Conservation (phyloP, 2,329 filamentous ascomycete genomes). For the Epichloe brachyelytri region DNA sequence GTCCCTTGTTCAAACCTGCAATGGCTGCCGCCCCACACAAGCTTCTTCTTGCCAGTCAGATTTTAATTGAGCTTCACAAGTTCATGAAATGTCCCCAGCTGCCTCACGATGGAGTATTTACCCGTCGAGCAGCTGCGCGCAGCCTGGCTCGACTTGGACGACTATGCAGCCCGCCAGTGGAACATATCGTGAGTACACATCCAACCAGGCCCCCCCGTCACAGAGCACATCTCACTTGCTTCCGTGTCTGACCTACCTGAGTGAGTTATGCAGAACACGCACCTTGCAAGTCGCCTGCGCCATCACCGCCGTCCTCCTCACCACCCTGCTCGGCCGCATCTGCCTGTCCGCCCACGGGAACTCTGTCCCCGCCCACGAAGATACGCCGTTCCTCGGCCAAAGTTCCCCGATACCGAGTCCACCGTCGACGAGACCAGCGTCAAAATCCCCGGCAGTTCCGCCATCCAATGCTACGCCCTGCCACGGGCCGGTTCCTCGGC, state of each 20-base stretch:
- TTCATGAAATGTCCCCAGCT: background rate
- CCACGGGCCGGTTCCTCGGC: conserved; percentile 74
- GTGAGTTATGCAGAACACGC: conserved; percentile 10
- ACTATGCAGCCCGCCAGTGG: conserved; percentile 1
- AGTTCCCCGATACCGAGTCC: conserved; percentile 39
- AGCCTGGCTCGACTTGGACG: conserved; percentile 3
- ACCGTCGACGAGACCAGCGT: conserved; percentile 47
- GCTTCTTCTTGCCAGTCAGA: background rate
- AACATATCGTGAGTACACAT: conserved; percentile 6
- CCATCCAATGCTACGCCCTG: conserved; percentile 76
- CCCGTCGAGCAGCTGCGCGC: conserved; percentile 2
- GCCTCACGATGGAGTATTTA: background rate
- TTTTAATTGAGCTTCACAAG: background rate
- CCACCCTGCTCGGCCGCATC: conserved; percentile 18
- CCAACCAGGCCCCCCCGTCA: background rate
- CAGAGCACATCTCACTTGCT: background rate
- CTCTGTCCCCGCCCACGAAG: conserved; percentile 31
- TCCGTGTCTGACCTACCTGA: background rate
- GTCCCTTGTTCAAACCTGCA: too few relatives aligned
- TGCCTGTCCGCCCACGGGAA: conserved; percentile 10
- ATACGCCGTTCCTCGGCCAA: conserved; percentile 51
- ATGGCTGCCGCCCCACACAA: background rate
- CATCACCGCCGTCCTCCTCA: conserved; percentile 15
- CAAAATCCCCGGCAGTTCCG: conserved; percentile 51
- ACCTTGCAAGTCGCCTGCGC: conserved; percentile 14